Conservation (phyloP, 192 early-diverging fungal genomes). For the Coemansia sp. region DNA sequence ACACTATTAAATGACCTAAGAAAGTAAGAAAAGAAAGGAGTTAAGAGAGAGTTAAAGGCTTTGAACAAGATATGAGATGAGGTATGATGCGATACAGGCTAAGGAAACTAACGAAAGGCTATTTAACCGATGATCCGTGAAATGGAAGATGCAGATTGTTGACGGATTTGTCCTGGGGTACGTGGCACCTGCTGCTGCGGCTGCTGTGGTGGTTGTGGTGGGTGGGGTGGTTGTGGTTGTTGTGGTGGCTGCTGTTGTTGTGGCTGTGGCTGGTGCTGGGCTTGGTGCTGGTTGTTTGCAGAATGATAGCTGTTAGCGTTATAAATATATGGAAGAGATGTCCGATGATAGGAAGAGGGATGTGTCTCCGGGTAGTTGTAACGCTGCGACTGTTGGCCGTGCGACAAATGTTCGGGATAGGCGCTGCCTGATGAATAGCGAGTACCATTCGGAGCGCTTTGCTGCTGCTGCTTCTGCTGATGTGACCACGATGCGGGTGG, state of each 20-base stretch:
- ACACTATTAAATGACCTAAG: slow-evolving; percentile 1
- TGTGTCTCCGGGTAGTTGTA: not conserved
- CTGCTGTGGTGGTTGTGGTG: too few relatives aligned
- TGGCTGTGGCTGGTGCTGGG: not conserved
- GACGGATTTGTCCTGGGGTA: not conserved
- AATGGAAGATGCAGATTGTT: slow-evolving; percentile 28
- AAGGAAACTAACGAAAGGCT: not conserved
- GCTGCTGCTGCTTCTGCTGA: slow-evolving; percentile 26
- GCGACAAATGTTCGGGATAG: not conserved
- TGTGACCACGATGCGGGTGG: slow-evolving; percentile 9
- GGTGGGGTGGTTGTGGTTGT: too few relatives aligned
- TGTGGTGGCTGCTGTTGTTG: slow-evolving; percentile 8
- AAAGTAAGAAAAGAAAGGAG: not conserved
- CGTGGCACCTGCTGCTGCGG: slow-evolving; percentile 13
- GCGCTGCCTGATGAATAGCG: not conserved
- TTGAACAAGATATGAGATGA: not conserved
- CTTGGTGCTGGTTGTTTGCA: not conserved
- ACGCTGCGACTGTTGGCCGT: not conserved
- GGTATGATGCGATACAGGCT: not conserved
- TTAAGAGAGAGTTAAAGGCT: not conserved
- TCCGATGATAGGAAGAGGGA: not conserved
- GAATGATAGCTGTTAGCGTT: not conserved
- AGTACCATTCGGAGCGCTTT: not conserved
- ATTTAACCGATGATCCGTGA: slow-evolving; percentile 31
- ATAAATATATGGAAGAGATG: slow-evolving; percentile 2